Evolutionary conservation across 2,329 filamentous ascomycete species (phyloP).

Genomic region (Cladosporium sp.): DNA sequence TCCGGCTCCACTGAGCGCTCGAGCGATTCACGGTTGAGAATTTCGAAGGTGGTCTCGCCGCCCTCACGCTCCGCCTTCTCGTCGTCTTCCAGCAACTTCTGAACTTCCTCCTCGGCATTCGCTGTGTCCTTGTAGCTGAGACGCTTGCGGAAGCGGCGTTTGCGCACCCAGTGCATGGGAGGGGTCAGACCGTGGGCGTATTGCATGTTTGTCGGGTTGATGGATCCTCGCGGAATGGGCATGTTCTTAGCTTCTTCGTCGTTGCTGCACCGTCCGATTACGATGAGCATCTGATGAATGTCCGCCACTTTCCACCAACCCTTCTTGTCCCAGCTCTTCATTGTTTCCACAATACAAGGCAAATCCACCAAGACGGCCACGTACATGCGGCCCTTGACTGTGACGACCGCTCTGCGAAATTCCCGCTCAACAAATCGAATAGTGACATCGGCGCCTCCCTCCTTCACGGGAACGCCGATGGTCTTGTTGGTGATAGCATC

Average conservation of each 20-base stretch:
- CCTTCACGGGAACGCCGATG: constrained; percentile 61
- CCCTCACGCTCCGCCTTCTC: constrained; percentile 48
- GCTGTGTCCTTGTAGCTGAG: constrained; percentile 80
- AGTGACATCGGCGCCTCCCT: constrained; percentile 71
- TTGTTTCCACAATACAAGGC: constrained; percentile 81
- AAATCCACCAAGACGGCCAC: constrained; percentile 78
- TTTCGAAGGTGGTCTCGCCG: constrained; percentile 40
- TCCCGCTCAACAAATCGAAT: constrained; percentile 76
- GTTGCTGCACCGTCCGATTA: constrained; percentile 63
- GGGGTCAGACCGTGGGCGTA: constrained; percentile 86
- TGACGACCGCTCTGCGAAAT: constrained; percentile 68
- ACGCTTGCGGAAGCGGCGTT: constrained; percentile 77
- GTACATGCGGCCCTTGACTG: constrained; percentile 65
- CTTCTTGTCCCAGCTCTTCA: constrained; percentile 91
- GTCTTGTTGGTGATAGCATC: constrained; percentile 71
- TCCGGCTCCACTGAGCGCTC: constrained; percentile 32
- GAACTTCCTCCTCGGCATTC: constrained; percentile 75
- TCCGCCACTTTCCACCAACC: constrained; percentile 86
- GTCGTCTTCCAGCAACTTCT: constrained; percentile 68
- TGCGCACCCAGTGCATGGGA: constrained; percentile 80
- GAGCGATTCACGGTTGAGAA: constrained; percentile 43
- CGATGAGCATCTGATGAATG: constrained; percentile 83
- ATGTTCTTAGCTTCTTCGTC: constrained; percentile 46
- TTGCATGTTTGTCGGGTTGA: constrained; percentile 63
- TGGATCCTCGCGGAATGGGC: constrained; percentile 61